phyloP scores from a whole-genome alignment of 192 early-diverging fungal species.

The Entrophospora sp. region DNA sequence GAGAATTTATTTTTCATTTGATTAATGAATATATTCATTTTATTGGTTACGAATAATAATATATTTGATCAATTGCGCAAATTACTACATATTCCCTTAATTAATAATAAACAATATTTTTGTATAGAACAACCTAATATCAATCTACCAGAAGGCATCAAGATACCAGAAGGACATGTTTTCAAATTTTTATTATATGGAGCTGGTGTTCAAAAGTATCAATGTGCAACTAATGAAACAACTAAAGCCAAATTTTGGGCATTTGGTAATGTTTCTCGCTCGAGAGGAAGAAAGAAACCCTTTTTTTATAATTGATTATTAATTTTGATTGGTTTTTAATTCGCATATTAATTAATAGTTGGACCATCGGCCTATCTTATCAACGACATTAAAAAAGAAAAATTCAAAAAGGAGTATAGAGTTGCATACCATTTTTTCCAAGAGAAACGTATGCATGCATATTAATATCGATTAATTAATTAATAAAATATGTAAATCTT shows the following conservation, averaged over 20 bases:
- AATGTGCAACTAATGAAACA: background rate
- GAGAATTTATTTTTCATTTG: too few relatives aligned
- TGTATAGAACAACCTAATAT: background rate
- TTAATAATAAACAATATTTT: background rate
- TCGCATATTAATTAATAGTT: background rate
- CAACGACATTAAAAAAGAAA: background rate
- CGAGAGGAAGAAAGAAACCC: background rate
- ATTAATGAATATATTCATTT: too few relatives aligned
- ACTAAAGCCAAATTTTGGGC: too few relatives aligned
- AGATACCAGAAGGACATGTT: background rate
- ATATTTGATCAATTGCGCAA: too few relatives aligned
- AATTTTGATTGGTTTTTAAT: too few relatives aligned
- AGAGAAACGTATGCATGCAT: background rate
- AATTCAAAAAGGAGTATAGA: background rate
- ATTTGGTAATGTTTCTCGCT: constrained; percentile 3
- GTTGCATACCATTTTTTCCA: background rate
- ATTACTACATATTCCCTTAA: too few relatives aligned
- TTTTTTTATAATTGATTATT: too few relatives aligned
- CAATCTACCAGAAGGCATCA: background rate
- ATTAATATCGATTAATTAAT: background rate
- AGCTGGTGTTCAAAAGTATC: background rate
- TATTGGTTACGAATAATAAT: too few relatives aligned
- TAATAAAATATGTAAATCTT: too few relatives aligned
- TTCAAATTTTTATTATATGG: background rate
- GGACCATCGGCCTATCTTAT: background rate